Evolutionary conservation across 2,329 filamentous ascomycete species (phyloP).

Genomic region (Penicillium crustosum): DNA sequence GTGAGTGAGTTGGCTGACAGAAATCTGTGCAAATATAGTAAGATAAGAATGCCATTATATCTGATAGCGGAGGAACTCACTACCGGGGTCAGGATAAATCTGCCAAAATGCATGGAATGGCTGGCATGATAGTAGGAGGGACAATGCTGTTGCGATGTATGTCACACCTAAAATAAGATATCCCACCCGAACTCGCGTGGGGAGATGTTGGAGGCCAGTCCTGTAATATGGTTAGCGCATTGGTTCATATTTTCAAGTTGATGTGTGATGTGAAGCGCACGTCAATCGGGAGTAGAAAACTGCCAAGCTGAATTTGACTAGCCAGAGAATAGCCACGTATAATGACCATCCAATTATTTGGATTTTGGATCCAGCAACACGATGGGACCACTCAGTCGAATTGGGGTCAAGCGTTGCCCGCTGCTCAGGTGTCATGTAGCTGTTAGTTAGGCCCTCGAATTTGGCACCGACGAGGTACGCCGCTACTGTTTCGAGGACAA

Average conservation of each 20-base stretch:
- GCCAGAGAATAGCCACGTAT: conserved; percentile 54
- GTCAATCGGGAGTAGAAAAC: conserved; percentile 57
- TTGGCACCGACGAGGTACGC: conserved; percentile 50
- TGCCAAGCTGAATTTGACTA: conserved; percentile 54
- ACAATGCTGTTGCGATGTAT: conserved; percentile 50
- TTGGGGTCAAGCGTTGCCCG: conserved; percentile 47
- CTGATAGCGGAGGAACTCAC: conserved; percentile 37
- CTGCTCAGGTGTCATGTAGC: conserved; percentile 54
- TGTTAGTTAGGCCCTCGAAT: conserved; percentile 55
- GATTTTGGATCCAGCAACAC: conserved; percentile 53
- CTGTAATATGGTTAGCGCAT: conserved; percentile 25
- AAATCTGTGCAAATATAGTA: conserved; percentile 31
- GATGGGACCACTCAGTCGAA: conserved; percentile 48
- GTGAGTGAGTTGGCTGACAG: conserved; percentile 51
- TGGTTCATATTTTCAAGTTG: neutral
- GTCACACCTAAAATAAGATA: conserved; percentile 51
- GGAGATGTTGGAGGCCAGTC: conserved; percentile 40
- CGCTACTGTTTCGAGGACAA: conserved; percentile 49
- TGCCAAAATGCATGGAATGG: conserved; percentile 59
- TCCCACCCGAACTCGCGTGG: conserved; percentile 49
- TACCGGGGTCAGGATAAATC: conserved; percentile 57
- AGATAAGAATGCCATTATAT: neutral
- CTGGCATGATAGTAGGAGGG: conserved; percentile 53
- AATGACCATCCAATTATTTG: conserved; percentile 55
- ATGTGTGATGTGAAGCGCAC: conserved; percentile 25